A percentile compares a stretch with the other conserved stretches of the same genome.
These are phyloP conservation scores for Vickermania spadyakhi DNA, from an alignment of 208 protist species.

Conservation along the genomic window DNA sequence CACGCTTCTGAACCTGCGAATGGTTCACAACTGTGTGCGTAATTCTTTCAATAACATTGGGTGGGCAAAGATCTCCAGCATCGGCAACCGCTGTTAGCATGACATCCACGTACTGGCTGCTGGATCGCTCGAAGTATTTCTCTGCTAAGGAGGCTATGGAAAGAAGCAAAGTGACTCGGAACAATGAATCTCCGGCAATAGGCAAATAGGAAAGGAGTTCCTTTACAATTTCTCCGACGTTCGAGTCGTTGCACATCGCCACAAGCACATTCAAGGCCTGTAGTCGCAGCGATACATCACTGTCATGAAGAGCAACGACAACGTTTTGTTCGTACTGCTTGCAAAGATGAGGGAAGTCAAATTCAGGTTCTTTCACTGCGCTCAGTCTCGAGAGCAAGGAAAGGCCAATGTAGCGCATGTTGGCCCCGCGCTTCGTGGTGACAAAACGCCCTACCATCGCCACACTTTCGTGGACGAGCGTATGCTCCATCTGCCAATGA, in stretches of 20 bases:
- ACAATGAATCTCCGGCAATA: slow-evolving; percentile 72
- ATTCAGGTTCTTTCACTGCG: slow-evolving; percentile 26
- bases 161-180: slow-evolving; percentile 93
- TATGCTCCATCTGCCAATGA: slow-evolving; percentile 76
- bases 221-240: slow-evolving; percentile 86
- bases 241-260: slow-evolving; percentile 93
- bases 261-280: slow-evolving; percentile 97
- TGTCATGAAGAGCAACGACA: slow-evolving; percentile 89
- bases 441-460: slow-evolving; percentile 87
- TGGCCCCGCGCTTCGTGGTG: slow-evolving; percentile 82
- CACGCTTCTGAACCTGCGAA: slow-evolving; percentile 94
- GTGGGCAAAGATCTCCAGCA: slow-evolving; percentile 94
- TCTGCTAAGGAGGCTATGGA: slow-evolving; percentile 95
- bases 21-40: slow-evolving; percentile 96
- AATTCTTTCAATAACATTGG: slow-evolving; percentile 87
- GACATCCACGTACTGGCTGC: slow-evolving; percentile 94
- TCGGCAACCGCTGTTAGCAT: slow-evolving; percentile 93
- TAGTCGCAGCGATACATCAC: slow-evolving; percentile 96
- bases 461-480: slow-evolving; percentile 70
- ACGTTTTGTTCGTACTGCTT: slow-evolving; percentile 90
- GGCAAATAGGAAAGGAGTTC: slow-evolving; percentile 91
- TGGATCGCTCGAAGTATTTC: slow-evolving; percentile 89
- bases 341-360: slow-evolving; percentile 64
- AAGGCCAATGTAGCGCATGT: slow-evolving; percentile 88
- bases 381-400: slow-evolving; percentile 70